Percentiles rank a stretch among this genome's conserved stretches.
Evolutionary conservation across 495 filamentous ascomycete genomes (phyloP).

Genomic region (Extremus antarcticus): DNA sequence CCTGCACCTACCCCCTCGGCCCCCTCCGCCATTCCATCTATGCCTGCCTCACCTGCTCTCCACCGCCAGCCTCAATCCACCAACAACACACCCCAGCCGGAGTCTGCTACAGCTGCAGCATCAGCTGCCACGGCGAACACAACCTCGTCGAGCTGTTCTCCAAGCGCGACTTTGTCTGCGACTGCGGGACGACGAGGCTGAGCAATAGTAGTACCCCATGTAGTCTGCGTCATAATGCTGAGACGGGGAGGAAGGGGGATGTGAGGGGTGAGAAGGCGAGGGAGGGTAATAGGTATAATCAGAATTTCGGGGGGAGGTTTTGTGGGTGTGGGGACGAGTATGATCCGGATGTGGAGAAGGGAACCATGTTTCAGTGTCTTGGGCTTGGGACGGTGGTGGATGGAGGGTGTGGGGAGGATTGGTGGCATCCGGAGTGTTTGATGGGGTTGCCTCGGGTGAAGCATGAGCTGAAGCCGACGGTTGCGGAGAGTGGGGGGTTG

Average conservation of each 20-base stretch:
- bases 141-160: conserved; percentile 90
- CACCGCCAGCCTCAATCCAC: conserved; percentile 50
- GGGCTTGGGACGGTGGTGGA: conserved; percentile 68
- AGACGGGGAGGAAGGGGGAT: conserved; percentile 60
- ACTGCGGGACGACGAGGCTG: conserved; percentile 84
- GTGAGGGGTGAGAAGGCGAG: conserved; percentile 64
- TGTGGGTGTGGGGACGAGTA: conserved; percentile 85
- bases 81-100: conserved; percentile 64
- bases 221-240: conserved; percentile 60
- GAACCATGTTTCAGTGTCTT: conserved; percentile 98
- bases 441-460: conserved; percentile 58
- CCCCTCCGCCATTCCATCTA: conserved; percentile 78
- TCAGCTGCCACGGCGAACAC: conserved; percentile 93
- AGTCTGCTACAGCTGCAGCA: conserved; percentile 93
- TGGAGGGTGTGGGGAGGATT: conserved; percentile 93
- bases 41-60: conserved; percentile 86
- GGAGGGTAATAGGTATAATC: conserved; percentile 74
- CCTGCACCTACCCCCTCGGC: conserved; percentile 80
- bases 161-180: conserved; percentile 91
- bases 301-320: conserved; percentile 88
- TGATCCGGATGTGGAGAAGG: conserved; percentile 73
- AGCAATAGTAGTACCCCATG: conserved; percentile 55
- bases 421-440: conserved; percentile 95
- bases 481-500: conserved; percentile 4
- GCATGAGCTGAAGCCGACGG: conserved; percentile 31